phyloP scores from a whole-genome alignment of 805 yeast genomes.

The Komagataella kurtzmanii region DNA sequence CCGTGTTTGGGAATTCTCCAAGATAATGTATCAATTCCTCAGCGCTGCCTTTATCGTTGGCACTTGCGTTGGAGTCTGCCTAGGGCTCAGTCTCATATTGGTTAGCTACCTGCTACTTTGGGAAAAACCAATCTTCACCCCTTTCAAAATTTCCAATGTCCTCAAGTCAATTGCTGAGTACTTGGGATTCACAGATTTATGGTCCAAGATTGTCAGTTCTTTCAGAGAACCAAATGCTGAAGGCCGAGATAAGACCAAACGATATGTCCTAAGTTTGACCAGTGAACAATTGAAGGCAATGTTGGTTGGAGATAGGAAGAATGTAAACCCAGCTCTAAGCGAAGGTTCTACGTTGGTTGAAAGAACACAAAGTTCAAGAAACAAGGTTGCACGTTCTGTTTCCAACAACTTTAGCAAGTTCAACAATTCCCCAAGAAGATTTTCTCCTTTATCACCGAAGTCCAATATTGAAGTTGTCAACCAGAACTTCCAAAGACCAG shows the following conservation, averaged over 20 bases:
- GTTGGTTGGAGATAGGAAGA: neutral
- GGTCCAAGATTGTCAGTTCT: neutral
- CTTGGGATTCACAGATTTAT: neutral
- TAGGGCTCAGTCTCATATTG: neutral
- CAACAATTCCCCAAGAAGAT: neutral
- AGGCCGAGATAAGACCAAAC: neutral
- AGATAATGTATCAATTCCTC: constrained; percentile 11
- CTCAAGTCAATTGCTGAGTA: neutral
- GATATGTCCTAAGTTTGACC: neutral
- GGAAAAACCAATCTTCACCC: neutral
- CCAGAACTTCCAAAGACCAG: neutral
- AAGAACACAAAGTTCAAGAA: neutral
- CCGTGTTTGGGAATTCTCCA: neutral
- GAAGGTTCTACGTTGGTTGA: neutral
- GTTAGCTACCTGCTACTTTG: neutral
- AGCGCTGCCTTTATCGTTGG: constrained; percentile 12
- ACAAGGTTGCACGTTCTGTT: neutral
- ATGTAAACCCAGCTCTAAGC: neutral
- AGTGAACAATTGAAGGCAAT: neutral
- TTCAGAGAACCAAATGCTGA: neutral
- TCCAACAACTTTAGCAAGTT: neutral
- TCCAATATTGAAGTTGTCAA: neutral
- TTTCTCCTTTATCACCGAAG: neutral
- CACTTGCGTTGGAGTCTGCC: constrained; percentile 7
- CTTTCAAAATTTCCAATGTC: neutral